A percentile compares a stretch with the other conserved stretches of the same genome.
phyloP scores from a whole-genome alignment of 192 early-diverging fungal species.

The Coemansia sp. region DNA sequence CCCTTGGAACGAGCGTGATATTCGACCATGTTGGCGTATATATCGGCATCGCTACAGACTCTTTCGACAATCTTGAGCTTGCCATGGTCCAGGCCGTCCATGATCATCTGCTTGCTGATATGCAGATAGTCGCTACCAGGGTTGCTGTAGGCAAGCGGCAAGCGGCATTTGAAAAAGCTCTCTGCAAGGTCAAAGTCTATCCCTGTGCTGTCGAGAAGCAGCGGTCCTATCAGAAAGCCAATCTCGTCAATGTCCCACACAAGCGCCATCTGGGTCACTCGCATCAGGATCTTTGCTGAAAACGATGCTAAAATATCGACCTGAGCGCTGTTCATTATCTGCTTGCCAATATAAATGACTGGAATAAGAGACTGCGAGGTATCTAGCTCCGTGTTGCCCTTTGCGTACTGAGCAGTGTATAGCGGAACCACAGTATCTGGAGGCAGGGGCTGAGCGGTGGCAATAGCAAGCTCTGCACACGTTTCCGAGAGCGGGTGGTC shows the following conservation, averaged over 20 bases:
- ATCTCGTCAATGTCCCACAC: slow-evolving; percentile 55
- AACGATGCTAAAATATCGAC: slow-evolving; percentile 57
- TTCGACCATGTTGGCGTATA: slow-evolving; percentile 30
- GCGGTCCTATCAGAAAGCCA: slow-evolving; percentile 62
- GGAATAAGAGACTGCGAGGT: slow-evolving; percentile 10
- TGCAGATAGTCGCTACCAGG: too few species aligned
- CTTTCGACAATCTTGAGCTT: slow-evolving; percentile 32
- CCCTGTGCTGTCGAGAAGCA: slow-evolving; percentile 22
- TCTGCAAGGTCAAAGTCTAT: slow-evolving; percentile 36
- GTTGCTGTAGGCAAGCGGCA: slow-evolving; percentile 2
- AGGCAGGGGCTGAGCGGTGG: slow-evolving; percentile 25
- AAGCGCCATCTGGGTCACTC: slow-evolving; percentile 55
- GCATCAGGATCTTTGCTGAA: slow-evolving; percentile 54
- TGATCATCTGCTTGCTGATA: slow-evolving; percentile 6
- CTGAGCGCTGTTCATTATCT: slow-evolving; percentile 32
- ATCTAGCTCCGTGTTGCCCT: slow-evolving; percentile 8
- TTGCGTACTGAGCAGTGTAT: slow-evolving; percentile 24
- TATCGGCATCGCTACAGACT: slow-evolving; percentile 27
- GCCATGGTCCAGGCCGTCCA: slow-evolving; percentile 47
- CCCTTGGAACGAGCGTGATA: slow-evolving; percentile 17
- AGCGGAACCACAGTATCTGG: slow-evolving; percentile 34
- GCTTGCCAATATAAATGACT: slow-evolving; percentile 21
- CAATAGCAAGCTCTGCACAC: slow-evolving; percentile 12
- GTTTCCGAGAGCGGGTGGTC: slow-evolving; percentile 20
- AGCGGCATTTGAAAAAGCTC: slow-evolving; percentile 23